Percentiles rank a stretch among this genome's conserved stretches.
These are phyloP conservation scores for Yarrowia hollandica DNA, from an alignment of 805 yeast genomes.

Conservation along the genomic window DNA sequence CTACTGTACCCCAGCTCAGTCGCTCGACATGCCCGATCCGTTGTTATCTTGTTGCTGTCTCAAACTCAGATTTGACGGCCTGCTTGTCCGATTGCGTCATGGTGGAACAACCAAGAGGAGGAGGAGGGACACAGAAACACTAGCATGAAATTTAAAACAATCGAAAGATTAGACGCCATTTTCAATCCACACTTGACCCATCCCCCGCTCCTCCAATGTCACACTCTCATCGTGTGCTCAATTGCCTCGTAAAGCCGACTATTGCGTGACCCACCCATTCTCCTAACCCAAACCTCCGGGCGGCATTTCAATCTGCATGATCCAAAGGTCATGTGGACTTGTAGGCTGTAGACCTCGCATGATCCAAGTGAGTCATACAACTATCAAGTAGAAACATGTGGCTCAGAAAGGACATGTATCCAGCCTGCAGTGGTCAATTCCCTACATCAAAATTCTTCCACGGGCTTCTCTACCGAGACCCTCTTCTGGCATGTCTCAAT, in stretches of 20 bases:
- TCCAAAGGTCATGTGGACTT: constrained; percentile 7
- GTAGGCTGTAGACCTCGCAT: background rate
- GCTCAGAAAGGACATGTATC: background rate
- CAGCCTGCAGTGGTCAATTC: too few species aligned
- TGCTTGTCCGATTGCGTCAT: constrained; percentile 26
- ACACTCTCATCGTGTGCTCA: too few species aligned
- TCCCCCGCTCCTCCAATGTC: too few species aligned
- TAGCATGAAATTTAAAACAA: too few species aligned
- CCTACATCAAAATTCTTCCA: too few species aligned
- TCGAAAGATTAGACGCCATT: too few species aligned
- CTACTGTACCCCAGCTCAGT: too few species aligned
- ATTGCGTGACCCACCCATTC: background rate
- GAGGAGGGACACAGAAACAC: background rate
- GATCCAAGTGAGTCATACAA: constrained; percentile 26
- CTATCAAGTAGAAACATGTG: background rate
- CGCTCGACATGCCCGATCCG: constrained; percentile 7
- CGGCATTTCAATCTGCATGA: background rate
- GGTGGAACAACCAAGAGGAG: background rate
- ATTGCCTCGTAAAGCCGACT: background rate
- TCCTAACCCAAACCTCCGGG: background rate
- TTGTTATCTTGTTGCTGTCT: constrained; percentile 25
- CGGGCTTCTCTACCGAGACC: too few species aligned
- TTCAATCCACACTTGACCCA: background rate
- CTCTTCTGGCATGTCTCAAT: too few species aligned
- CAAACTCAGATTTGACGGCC: background rate